A percentile compares a stretch with the other conserved stretches of the same genome.
phyloP scores from a whole-genome alignment of 2,329 filamentous ascomycete species.

The Fusarium sp. region DNA sequence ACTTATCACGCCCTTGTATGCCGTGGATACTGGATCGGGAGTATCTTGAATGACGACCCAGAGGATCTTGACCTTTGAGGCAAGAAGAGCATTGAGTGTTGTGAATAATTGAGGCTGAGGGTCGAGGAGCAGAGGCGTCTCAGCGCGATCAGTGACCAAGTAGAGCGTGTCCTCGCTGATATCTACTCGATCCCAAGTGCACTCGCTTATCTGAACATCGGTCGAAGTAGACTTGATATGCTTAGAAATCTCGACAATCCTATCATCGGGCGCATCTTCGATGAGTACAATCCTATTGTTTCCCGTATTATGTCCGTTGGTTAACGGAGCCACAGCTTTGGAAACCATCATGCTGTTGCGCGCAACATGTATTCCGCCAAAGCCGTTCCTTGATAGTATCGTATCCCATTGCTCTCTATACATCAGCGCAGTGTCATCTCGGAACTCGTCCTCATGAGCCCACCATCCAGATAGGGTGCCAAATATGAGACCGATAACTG shows the following conservation, averaged over 20 bases:
- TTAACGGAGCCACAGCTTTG: neutral
- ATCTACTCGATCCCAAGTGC: neutral
- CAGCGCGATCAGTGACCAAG: neutral
- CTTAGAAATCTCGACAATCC: neutral
- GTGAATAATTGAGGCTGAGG: slow-evolving; percentile 1
- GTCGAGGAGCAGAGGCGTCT: neutral
- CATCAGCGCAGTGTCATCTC: slow-evolving; percentile 4
- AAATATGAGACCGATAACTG: slow-evolving; percentile 2
- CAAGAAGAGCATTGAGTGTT: neutral
- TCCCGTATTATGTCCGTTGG: neutral
- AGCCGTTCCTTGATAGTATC: neutral
- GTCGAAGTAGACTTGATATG: neutral
- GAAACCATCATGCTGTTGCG: slow-evolving; percentile 14
- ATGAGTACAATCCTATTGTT: neutral
- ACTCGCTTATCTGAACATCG: neutral
- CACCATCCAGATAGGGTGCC: slow-evolving; percentile 6
- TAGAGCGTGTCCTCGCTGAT: neutral
- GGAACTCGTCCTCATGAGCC: slow-evolving; percentile 5
- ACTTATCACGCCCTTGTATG: neutral
- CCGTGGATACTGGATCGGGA: neutral
- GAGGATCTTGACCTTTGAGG: neutral
- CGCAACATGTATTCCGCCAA: neutral
- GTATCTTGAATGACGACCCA: neutral
- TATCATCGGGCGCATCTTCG: neutral
- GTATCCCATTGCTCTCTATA: neutral